These are phyloP conservation scores for Glonium stellatum DNA, from an alignment of 495 filamentous ascomycete genomes.

Conservation along the genomic window DNA sequence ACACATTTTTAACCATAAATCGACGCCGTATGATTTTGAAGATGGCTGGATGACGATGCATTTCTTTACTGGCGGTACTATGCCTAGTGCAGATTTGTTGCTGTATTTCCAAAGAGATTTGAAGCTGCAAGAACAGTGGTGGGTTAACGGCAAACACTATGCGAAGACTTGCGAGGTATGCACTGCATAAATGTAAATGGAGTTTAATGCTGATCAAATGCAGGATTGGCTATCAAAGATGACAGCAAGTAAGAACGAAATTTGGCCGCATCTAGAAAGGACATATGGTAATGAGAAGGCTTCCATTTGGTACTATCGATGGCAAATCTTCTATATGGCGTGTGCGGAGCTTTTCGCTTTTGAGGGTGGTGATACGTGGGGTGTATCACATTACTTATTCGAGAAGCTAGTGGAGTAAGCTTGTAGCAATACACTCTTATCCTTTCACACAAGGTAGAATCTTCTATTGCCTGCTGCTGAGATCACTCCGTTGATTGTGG, in stretches of 20 bases:
- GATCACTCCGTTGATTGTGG: too few relatives aligned
- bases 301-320: conserved; percentile 54
- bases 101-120: conserved; percentile 59
- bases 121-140: conserved; percentile 54
- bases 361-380: conserved; percentile 56
- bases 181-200: not conserved
- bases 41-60: conserved; percentile 65
- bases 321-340: conserved; percentile 64
- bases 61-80: conserved; percentile 65
- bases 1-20: conserved; percentile 55
- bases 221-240: conserved; percentile 52
- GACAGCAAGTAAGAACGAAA: conserved; percentile 45
- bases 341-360: conserved; percentile 60
- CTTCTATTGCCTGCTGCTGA: too few relatives aligned
- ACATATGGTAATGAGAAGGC: conserved; percentile 52
- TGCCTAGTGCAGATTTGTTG: conserved; percentile 59
- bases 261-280: conserved; percentile 54
- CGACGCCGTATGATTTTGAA: conserved; percentile 59
- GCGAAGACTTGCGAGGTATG: conserved; percentile 49
- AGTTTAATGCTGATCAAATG: not conserved
- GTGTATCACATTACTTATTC: conserved; percentile 57
- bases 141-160: conserved; percentile 58
- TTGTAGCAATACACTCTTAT: not conserved
- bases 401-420: conserved; percentile 40
- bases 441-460: too few relatives aligned